Percentiles rank a stretch among this genome's conserved stretches.
Conservation (phyloP, 352 stramenopile genomes). For the Phytopythium helicoides region DNA sequence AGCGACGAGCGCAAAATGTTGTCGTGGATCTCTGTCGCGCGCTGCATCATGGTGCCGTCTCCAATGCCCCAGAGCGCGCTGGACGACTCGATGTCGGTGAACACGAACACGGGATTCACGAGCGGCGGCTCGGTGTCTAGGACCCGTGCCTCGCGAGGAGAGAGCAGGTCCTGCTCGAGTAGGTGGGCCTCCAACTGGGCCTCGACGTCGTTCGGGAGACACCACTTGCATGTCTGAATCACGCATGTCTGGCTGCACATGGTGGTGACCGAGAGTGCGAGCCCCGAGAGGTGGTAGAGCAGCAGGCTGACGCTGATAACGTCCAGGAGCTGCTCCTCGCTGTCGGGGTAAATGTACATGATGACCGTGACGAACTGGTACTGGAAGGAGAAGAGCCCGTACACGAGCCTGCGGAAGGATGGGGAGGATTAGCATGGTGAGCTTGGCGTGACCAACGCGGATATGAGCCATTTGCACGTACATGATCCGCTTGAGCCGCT, state of each 20-base stretch:
- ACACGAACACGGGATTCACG: slow-evolving; percentile 62
- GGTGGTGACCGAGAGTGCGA: slow-evolving; percentile 45
- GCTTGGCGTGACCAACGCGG: background rate
- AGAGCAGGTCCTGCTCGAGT: slow-evolving; percentile 29
- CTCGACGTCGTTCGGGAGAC: slow-evolving; percentile 40
- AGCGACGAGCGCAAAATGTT: slow-evolving; percentile 48
- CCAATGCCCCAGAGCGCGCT: slow-evolving; percentile 50
- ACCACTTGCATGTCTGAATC: slow-evolving; percentile 30
- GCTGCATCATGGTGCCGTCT: slow-evolving; percentile 42
- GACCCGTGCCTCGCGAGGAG: slow-evolving; percentile 32
- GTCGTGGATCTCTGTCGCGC: slow-evolving; percentile 52
- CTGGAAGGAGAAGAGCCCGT: slow-evolving; percentile 55
- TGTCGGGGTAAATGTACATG: slow-evolving; percentile 32
- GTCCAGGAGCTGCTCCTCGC: slow-evolving; percentile 28
- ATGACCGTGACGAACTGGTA: slow-evolving; percentile 52
- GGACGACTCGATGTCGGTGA: slow-evolving; percentile 67
- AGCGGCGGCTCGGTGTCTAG: slow-evolving; percentile 38
- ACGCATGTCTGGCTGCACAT: slow-evolving; percentile 49
- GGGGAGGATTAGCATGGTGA: too few relatives aligned
- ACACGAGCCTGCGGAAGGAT: slow-evolving; percentile 36
- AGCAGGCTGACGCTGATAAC: slow-evolving; percentile 41
- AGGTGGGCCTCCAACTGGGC: slow-evolving; percentile 35
- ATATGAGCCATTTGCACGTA: slow-evolving; percentile 5
- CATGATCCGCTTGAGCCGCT: slow-evolving; percentile 68
- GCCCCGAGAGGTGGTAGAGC: slow-evolving; percentile 36